Evolutionary conservation across 768 basidiomycete genomes (phyloP), one percentile per base, ranked within the genome.

Genomic region (Mycena maculata): DNA sequence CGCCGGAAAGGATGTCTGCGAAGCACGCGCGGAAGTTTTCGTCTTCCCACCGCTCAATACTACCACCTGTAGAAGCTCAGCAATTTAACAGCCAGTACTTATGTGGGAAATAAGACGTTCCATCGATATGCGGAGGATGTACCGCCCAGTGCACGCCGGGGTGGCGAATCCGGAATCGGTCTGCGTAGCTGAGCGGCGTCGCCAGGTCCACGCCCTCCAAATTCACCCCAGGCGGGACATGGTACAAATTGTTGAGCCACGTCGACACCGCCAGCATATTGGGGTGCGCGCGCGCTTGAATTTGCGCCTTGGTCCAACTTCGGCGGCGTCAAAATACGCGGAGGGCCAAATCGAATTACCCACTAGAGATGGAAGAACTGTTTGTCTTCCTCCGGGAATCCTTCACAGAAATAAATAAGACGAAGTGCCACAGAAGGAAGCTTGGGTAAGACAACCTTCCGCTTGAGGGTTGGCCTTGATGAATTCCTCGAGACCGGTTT

Each of bases 21-120:
- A 87, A 89, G 72, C 84, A 87, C 0, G 72, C 76, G 41, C 86
- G 80, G 75, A 84, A 85, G 9, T 71, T 76, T 12, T 77, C 70
- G 75, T 90, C 85, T 76, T 88, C 84, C 87, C 86, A 87, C 15
- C 91, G 82, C 74, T 92, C 91, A 15, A 91, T 85, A 3, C 81
- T 74, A 15, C 90, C 90, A 9, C 90, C 90, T 82, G 77, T 28
- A 45, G 59, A 25, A 70, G n/a, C n/a, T n/a, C n/a, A n/a, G n/a
- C n/a, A 69, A 31, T 9, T 7, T 2, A n/a, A 25, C 33, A 33
- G 50, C 36, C 20, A 52, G 50, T 12, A 20, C 3, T 30, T 33
- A n/a, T 52, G 9, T 1, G 2, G 12, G 0, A 9, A 16, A 13
- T 41, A 27, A 28, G 49, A 76, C 69, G 10, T 61, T 60, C 73